Conservation (phyloP, 1,139 yeast genomes). For the Petasospora rhodanensis region DNA sequence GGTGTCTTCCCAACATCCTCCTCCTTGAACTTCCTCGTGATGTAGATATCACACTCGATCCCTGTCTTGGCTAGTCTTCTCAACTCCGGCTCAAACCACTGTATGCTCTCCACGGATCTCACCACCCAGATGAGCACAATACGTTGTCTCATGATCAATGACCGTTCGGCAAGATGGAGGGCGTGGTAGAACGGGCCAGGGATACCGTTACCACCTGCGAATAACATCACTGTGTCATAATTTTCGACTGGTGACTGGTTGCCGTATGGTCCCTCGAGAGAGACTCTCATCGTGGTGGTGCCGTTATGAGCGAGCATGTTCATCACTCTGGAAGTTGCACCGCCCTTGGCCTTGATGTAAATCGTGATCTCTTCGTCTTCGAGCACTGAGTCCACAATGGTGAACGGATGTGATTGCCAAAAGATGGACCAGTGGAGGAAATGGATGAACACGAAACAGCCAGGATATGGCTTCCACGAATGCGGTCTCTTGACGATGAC, state of each 20-base stretch:
- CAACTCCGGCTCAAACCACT: constrained; percentile 48
- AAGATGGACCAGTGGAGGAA: constrained; percentile 40
- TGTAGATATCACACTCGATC: constrained; percentile 23
- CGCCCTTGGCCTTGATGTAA: constrained; percentile 43
- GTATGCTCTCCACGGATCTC: constrained; percentile 42
- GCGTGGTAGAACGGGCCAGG: constrained; percentile 47
- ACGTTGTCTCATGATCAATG: constrained; percentile 16
- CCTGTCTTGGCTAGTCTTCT: constrained; percentile 26
- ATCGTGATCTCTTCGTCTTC: constrained; percentile 36
- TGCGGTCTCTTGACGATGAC: constrained; percentile 30
- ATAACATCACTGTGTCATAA: constrained; percentile 47
- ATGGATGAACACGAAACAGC: constrained; percentile 34
- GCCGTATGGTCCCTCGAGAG: constrained; percentile 62
- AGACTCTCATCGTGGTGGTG: constrained; percentile 29
- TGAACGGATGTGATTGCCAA: constrained; percentile 59
- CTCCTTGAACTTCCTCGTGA: constrained; percentile 17
- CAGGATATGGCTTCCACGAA: constrained; percentile 33
- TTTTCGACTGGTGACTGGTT: constrained; percentile 45
- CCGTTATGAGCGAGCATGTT: constrained; percentile 4
- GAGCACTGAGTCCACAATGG: constrained; percentile 32
- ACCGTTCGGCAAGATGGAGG: constrained; percentile 16
- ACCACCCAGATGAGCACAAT: constrained; percentile 45
- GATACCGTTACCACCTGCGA: constrained; percentile 73
- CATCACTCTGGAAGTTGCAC: constrained; percentile 36
- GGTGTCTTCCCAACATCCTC: constrained; percentile 2